Percentiles rank a stretch among this genome's conserved stretches.
These are phyloP conservation scores for Aspergillus sp. DNA, from an alignment of 2,329 filamentous ascomycete genomes.

Conservation along the genomic window DNA sequence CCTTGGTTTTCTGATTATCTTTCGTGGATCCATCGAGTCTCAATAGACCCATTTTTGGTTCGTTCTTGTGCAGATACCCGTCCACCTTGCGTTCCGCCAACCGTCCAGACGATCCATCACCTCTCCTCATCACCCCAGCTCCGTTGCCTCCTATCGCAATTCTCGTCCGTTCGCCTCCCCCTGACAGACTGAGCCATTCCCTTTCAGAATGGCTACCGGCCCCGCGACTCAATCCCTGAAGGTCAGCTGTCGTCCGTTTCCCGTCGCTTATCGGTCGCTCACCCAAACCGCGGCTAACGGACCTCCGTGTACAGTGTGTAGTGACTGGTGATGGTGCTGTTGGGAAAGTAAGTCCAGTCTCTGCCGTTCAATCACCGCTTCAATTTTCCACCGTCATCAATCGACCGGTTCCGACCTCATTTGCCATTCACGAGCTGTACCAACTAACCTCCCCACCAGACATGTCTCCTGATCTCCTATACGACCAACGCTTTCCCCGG, in stretches of 20 bases:
- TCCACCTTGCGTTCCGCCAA: not conserved
- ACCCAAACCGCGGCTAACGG: constrained; percentile 34
- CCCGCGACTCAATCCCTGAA: constrained; percentile 88
- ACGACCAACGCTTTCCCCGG: constrained; percentile 99
- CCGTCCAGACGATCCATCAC: not conserved
- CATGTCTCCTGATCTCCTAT: constrained; percentile 98
- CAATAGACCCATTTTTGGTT: not conserved
- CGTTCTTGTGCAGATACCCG: not conserved
- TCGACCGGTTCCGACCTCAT: not conserved
- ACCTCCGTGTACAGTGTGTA: constrained; percentile 69
- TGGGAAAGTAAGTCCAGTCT: constrained; percentile 72
- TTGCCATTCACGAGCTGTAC: not conserved
- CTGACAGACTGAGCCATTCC: not conserved
- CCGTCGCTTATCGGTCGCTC: constrained; percentile 10
- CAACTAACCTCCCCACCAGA: constrained; percentile 53
- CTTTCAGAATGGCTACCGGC: constrained; percentile 66
- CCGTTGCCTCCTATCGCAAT: not conserved
- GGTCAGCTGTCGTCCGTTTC: constrained; percentile 52
- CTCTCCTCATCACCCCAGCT: not conserved
- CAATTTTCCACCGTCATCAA: not conserved
- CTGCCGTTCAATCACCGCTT: not conserved
- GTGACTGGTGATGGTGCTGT: constrained; percentile 99
- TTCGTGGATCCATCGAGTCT: not conserved
- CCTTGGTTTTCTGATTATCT: not conserved
- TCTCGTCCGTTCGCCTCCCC: not conserved